phyloP scores from a whole-genome alignment of 257 asterid species.

The Penstemon newberryi region DNA sequence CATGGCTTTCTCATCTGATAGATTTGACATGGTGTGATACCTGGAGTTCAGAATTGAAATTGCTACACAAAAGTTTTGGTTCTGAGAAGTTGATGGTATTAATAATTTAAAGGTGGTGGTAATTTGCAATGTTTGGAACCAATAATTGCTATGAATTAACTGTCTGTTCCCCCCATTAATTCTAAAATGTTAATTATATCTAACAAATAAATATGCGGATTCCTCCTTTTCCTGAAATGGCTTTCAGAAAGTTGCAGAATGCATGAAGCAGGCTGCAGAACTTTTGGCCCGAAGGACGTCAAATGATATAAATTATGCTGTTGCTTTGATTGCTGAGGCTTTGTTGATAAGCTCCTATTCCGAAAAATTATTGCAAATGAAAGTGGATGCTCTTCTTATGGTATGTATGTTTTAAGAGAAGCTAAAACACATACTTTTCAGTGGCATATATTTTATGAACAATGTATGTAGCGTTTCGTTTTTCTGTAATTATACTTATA shows the following conservation, averaged over 20 bases:
- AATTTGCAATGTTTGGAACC: too few species aligned
- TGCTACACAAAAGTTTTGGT: too few species aligned
- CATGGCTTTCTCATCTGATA: too few species aligned
- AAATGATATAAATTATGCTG: conserved; percentile 60
- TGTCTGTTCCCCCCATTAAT: neutral
- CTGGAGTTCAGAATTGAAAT: too few species aligned
- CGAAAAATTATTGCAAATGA: conserved; percentile 66
- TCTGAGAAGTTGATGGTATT: too few species aligned
- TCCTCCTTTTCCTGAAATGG: conserved; percentile 14
- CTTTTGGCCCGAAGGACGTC: conserved; percentile 51
- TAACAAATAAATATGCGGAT: conserved; percentile 4
- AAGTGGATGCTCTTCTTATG: conserved; percentile 84
- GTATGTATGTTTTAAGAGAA: conserved; percentile 44
- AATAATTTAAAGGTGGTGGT: too few species aligned
- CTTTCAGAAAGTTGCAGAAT: conserved; percentile 69
- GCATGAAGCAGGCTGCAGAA: conserved; percentile 60
- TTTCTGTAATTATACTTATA: conserved; percentile 12
- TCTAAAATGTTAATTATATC: neutral
- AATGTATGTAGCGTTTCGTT: conserved; percentile 10
- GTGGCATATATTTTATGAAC: conserved; percentile 12
- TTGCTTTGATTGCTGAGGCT: conserved; percentile 66
- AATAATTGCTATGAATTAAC: too few species aligned
- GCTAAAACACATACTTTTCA: conserved; percentile 14
- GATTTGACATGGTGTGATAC: too few species aligned
- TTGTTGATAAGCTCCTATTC: conserved; percentile 70